Evolutionary conservation across 2,329 filamentous ascomycete species (phyloP).

Genomic region (Aspergillus sojae): DNA sequence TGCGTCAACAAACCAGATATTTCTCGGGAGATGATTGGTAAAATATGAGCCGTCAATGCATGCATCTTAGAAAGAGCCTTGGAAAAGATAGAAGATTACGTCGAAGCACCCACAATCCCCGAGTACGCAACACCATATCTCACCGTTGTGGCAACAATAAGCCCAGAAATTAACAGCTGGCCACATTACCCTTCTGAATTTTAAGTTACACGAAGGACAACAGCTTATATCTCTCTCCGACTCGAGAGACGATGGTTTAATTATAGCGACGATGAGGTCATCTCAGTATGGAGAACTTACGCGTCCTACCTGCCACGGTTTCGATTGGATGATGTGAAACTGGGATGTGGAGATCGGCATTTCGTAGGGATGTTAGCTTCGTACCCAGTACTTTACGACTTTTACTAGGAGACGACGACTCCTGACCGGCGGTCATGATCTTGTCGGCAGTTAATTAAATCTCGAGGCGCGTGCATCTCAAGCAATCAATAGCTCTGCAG

Average conservation of each 20-base stretch:
- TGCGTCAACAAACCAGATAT: neutral
- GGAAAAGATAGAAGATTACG: too few species aligned
- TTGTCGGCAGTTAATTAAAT: neutral
- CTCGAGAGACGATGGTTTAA: neutral
- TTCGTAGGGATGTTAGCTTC: neutral
- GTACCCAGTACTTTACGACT: too few species aligned
- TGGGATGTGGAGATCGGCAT: neutral
- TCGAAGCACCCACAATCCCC: too few species aligned
- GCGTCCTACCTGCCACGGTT: neutral
- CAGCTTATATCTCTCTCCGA: neutral
- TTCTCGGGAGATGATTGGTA: neutral
- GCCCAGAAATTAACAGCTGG: neutral
- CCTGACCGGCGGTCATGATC: neutral
- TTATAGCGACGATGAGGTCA: neutral
- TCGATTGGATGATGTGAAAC: neutral
- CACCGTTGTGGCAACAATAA: neutral
- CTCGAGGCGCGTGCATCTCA: neutral
- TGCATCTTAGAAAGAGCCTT: too few species aligned
- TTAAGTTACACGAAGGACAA: neutral
- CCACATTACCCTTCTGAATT: neutral
- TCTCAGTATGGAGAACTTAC: neutral
- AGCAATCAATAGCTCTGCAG: neutral
- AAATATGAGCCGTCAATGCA: neutral
- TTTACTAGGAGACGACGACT: neutral
- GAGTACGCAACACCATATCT: too few species aligned